Conservation (phyloP, 805 yeast species). For the Candida wancherniae region DNA sequence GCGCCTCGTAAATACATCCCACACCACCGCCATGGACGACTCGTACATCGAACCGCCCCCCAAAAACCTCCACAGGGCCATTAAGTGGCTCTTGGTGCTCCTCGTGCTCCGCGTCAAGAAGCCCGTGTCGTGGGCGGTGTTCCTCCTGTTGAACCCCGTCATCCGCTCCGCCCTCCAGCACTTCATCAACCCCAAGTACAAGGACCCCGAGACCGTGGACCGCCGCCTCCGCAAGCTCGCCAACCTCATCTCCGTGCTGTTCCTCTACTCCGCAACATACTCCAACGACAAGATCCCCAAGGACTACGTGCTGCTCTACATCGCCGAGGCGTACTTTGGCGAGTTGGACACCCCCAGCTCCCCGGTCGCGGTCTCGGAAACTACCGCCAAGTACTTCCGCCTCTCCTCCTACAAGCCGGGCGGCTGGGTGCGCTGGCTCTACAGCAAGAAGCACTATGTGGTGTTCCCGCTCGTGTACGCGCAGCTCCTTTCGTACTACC, state of each 20-base stretch:
- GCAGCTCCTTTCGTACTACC: constrained; percentile 36
- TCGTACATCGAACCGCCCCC: constrained; percentile 10
- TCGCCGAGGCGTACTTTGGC: constrained; percentile 29
- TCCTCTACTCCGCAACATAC: constrained; percentile 25
- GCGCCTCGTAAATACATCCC: no score
- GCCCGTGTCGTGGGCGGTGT: constrained; percentile 27
- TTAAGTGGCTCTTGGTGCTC: constrained; percentile 25
- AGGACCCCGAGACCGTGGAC: constrained; percentile 12
- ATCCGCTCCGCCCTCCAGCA: constrained; percentile 15
- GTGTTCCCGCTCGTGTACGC: constrained; percentile 35
- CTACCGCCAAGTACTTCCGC: constrained; percentile 22
- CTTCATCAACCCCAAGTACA: constrained; percentile 1
- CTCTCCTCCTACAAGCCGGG: constrained; percentile 18
- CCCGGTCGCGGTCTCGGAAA: constrained; percentile 26
- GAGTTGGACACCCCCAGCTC: constrained; percentile 32
- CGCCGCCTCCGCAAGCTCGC: constrained; percentile 19
- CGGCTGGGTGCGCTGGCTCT: constrained; percentile 19
- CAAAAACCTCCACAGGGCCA: constrained; percentile 16
- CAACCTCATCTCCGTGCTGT: constrained; percentile 20
- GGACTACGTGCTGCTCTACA: constrained; percentile 34
- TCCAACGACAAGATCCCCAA: constrained; percentile 28
- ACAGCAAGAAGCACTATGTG: constrained; percentile 28
- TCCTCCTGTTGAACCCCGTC: constrained; percentile 30
- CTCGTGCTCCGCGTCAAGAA: constrained; percentile 21
- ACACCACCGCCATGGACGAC: constrained; percentile 15